phyloP scores from a whole-genome alignment of 2,329 filamentous ascomycete genomes.

The Sclerotinia nivalis region DNA sequence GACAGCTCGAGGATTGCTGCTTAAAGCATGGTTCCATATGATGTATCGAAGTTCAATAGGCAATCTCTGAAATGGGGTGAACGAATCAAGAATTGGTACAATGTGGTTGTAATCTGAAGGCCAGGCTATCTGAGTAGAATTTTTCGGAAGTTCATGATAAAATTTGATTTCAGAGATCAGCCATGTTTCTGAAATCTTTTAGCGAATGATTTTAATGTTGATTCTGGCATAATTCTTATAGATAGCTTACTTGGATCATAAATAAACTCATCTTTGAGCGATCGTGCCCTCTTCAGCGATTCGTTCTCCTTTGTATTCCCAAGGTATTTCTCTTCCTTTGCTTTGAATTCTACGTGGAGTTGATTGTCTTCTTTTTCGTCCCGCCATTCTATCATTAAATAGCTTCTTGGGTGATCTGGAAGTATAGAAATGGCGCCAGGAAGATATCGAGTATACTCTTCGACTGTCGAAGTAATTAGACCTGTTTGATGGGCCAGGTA shows the following conservation, averaged over 20 bases:
- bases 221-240: too few species aligned
- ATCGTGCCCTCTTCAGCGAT: background rate
- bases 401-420: background rate
- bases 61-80: background rate
- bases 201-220: background rate
- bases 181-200: background rate
- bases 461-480: background rate
- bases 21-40: background rate
- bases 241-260: background rate
- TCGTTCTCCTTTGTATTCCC: background rate
- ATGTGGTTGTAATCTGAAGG: background rate
- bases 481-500: background rate
- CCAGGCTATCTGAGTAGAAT: background rate
- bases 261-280: too few species aligned
- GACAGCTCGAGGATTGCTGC: background rate
- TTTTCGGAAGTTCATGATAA: slow-evolving; percentile 4
- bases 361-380: background rate
- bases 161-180: background rate
- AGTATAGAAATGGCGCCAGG: background rate
- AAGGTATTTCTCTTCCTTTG: background rate
- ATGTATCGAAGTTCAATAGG: background rate
- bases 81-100: background rate
- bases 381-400: background rate
- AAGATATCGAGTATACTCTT: background rate
- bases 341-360: background rate